Base-by-base conservation (phyloP, 2,329 filamentous ascomycete genomes). In the Simplicillium aogashimaense region DNA sequence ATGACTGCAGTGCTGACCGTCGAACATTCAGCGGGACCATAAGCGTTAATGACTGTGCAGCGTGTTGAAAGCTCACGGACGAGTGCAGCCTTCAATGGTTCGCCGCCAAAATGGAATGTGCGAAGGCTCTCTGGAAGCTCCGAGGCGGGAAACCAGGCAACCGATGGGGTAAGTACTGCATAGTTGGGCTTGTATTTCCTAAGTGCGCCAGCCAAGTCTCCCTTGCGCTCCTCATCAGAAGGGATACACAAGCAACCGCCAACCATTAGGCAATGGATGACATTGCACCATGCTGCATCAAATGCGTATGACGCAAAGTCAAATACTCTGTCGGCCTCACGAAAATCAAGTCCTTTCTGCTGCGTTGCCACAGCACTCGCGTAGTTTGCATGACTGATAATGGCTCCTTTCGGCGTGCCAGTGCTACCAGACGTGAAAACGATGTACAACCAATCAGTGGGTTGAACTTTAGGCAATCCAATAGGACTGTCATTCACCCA, bases 211-310 rank as follows among this genome's bases (percentile, higher is more conserved):
- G 13, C 15, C 30, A 32, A 32, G 30, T 32, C 30, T n/a, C 15
- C 15, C 7, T 32, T 15, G 13, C 30, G 30, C 30, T 32, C 30
- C 13, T 32, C 13, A 7, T 44, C 40, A 3, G 43, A 35, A 3
- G 43, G 43, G 4, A 37, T 39, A 9, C 43, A 44, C 33, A 41
- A 4, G 16, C 29, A 35, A 25, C 34, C 42, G 7, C 42, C 42
- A 0, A 15, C 8, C 10, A 30, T 14, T 8, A 43, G 16, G 9
- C 38, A n/a, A n/a, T 7, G 9, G 15, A 43, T 13, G 6, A 38
- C 10, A 9, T 41, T 30, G 9, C 7, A 11, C 6, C 13, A 14
- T 12, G 12, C 18, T 6, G 14, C 42, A 25, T 43, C 42, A n/a
- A 43, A 43, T 2, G 14, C 18, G 25, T 35, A 41, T 7, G 35